Percentiles rank a stretch among this genome's conserved stretches.
These are phyloP conservation scores for Thelonectria olida DNA, from an alignment of 2,329 filamentous ascomycete genomes.

Conservation along the genomic window DNA sequence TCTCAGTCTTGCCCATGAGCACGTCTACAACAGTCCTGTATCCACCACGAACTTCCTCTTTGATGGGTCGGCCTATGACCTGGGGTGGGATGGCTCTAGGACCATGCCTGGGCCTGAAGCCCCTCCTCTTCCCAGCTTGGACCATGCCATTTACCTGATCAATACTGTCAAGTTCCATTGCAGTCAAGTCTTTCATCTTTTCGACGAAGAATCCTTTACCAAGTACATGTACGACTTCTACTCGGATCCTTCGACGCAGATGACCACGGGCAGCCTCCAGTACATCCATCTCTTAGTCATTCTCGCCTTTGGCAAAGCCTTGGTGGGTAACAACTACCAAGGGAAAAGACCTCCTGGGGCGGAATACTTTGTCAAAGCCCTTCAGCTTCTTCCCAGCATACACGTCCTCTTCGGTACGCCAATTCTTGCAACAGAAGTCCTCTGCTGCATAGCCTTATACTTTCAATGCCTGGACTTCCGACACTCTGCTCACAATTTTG, in stretches of 20 bases:
- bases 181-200: conserved; percentile 62
- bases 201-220: conserved; percentile 63
- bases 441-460: conserved; percentile 62
- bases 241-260: conserved; percentile 28
- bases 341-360: conserved; percentile 54
- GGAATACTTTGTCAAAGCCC: conserved; percentile 55
- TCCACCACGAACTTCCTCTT: conserved; percentile 57
- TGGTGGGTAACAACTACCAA: conserved; percentile 51
- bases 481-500: conserved; percentile 55
- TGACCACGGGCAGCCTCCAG: conserved; percentile 48
- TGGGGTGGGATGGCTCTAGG: conserved; percentile 57
- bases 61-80: conserved; percentile 60
- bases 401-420: conserved; percentile 53
- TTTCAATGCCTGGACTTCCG: conserved; percentile 60
- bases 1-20: conserved; percentile 58
- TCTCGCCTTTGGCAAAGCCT: conserved; percentile 64
- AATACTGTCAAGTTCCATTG: conserved; percentile 67
- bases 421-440: conserved; percentile 56
- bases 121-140: conserved; percentile 54
- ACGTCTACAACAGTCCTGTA: conserved; percentile 52
- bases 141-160: conserved; percentile 63
- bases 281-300: conserved; percentile 64
- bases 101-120: conserved; percentile 38
- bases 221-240: conserved; percentile 42
- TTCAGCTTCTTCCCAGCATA: conserved; percentile 54